Evolutionary conservation across 2,329 filamentous ascomycete genomes (phyloP).

Genomic region (Fusarium phyllophilum): DNA sequence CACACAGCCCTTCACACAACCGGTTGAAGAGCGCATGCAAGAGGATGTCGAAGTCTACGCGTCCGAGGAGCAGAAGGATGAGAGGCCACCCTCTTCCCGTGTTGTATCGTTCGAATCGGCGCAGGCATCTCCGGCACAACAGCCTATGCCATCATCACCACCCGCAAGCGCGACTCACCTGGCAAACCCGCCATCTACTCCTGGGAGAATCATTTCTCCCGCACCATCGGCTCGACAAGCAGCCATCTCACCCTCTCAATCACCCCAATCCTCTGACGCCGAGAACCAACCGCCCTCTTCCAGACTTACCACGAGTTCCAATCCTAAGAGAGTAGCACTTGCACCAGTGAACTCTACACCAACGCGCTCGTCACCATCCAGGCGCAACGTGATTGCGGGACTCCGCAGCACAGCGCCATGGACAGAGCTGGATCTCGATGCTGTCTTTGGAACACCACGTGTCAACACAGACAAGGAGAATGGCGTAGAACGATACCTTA

Average conservation of each 20-base stretch:
- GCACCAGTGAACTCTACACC: constrained; percentile 60
- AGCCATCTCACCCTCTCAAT: constrained; percentile 70
- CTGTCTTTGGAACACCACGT: constrained; percentile 65
- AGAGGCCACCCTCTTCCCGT: constrained; percentile 14
- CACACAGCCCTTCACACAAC: constrained; percentile 23
- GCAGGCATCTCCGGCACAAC: constrained; percentile 20
- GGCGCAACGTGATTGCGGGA: constrained; percentile 65
- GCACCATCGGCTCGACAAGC: constrained; percentile 63
- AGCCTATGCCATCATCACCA: constrained; percentile 32
- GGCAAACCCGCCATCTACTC: constrained; percentile 54
- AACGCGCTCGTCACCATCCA: constrained; percentile 67
- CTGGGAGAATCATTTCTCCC: constrained; percentile 54
- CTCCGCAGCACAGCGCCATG: constrained; percentile 72
- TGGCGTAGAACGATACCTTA: constrained; percentile 59
- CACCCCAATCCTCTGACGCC: constrained; percentile 80
- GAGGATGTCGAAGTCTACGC: constrained; percentile 31
- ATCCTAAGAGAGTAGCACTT: constrained; percentile 59
- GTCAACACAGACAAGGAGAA: constrained; percentile 64
- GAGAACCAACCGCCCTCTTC: constrained; percentile 82
- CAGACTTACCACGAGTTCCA: constrained; percentile 60
- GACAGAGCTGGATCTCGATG: constrained; percentile 80
- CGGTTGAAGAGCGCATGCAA: constrained; percentile 26
- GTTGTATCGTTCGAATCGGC: constrained; percentile 36
- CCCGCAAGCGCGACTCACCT: constrained; percentile 28
- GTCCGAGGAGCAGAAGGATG: constrained; percentile 21